These are phyloP conservation scores for Ophiostoma ips DNA, from an alignment of 2,329 filamentous ascomycete genomes.

Conservation along the genomic window DNA sequence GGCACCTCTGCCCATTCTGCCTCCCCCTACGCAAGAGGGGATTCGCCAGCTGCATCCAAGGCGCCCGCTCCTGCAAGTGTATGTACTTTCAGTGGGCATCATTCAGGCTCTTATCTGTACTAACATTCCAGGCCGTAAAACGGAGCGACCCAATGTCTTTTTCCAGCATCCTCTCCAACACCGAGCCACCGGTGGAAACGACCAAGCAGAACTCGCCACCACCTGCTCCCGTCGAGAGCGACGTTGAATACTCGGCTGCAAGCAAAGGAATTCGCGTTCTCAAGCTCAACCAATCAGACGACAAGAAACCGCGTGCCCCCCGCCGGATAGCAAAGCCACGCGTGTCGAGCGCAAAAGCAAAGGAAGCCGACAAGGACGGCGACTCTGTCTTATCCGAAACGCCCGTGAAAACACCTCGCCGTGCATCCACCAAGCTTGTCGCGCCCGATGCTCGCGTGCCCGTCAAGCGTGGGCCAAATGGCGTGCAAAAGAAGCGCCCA, in stretches of 20 bases:
- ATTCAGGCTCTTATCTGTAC: not conserved
- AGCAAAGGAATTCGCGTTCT: conserved; percentile 9
- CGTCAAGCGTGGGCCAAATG: conserved; percentile 47
- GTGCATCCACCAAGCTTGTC: conserved; percentile 33
- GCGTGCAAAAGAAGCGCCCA: conserved; percentile 34
- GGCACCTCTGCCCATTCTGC: conserved; percentile 19
- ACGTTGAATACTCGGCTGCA: conserved; percentile 5
- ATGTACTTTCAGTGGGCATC: conserved; percentile 12
- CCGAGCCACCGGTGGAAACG: conserved; percentile 47
- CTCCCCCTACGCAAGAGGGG: conserved; percentile 21
- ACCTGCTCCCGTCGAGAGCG: conserved; percentile 6
- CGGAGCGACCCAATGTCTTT: conserved; percentile 88
- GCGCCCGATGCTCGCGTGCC: conserved; percentile 30
- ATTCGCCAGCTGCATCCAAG: conserved; percentile 28
- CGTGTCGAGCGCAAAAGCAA: conserved; percentile 23
- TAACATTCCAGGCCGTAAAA: conserved; percentile 43
- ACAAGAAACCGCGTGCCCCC: conserved; percentile 9
- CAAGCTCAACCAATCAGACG: conserved; percentile 16
- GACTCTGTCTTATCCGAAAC: conserved; percentile 20
- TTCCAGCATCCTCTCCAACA: conserved; percentile 79
- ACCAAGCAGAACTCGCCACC: conserved; percentile 32
- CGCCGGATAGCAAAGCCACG: conserved; percentile 12
- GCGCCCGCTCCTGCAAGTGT: conserved; percentile 25
- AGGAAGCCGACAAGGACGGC: conserved; percentile 35
- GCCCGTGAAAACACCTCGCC: conserved; percentile 32